phyloP scores from a whole-genome alignment of 306 rosid species.

The Medicago ruthenica region DNA sequence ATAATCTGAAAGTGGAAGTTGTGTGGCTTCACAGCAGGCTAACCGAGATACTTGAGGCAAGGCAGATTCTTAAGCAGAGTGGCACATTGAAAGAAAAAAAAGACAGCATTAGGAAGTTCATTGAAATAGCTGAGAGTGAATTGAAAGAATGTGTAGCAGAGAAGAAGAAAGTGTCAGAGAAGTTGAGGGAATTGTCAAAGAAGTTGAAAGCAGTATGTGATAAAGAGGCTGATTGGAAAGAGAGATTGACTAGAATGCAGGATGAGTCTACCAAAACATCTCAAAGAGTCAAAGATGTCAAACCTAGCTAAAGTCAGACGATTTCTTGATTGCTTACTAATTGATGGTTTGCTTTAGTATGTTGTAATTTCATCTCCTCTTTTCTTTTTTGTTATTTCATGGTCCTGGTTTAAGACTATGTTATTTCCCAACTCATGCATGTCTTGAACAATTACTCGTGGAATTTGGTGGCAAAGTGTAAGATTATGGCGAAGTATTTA shows the following conservation, averaged over 20 bases:
- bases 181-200: neutral
- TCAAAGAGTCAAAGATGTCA: neutral
- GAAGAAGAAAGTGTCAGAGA: neutral
- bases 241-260: neutral
- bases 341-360: conserved; percentile 29
- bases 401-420: neutral
- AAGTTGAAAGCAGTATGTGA: neutral
- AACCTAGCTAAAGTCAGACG: neutral
- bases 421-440: neutral
- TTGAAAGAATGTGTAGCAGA: neutral
- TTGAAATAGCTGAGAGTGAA: neutral
- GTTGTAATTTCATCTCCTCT: neutral
- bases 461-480: neutral
- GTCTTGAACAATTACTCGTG: neutral
- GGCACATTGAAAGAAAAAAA: neutral
- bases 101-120: neutral
- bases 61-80: neutral
- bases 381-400: no score
- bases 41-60: conserved; percentile 27
- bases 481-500: neutral
- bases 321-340: conserved; percentile 7
- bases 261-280: neutral
- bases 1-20: neutral
- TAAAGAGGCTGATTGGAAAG: neutral
- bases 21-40: conserved; percentile 31